Evolutionary conservation across 1,284 basidiomycete genomes (phyloP).

Genomic region (Microbotryum intermedium): DNA sequence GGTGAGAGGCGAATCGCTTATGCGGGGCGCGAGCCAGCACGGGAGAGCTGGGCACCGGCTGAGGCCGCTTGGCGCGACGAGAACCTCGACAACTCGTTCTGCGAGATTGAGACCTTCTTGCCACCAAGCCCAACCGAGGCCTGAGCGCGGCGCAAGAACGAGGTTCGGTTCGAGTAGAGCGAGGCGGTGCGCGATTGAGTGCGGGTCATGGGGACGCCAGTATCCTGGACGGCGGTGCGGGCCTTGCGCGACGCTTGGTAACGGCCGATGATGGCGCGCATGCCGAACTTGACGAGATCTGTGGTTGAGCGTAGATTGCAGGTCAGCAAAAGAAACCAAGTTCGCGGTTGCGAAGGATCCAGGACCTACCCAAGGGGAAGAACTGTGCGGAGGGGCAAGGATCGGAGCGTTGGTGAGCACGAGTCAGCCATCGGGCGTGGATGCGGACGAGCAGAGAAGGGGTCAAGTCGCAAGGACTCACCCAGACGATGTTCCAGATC

Average conservation of each 20-base stretch:
- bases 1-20: too few species aligned
- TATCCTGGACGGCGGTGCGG: conserved; percentile 50
- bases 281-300: conserved; percentile 90
- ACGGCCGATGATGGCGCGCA: conserved; percentile 81
- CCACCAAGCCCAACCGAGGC: conserved; percentile 73
- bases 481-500: conserved; percentile 31
- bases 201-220: conserved; percentile 64
- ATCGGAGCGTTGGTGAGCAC: background rate
- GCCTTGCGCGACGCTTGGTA: conserved; percentile 50
- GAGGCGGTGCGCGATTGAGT: conserved; percentile 86
- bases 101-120: conserved; percentile 50
- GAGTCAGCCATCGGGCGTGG: too few species aligned
- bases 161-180: conserved; percentile 84
- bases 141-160: conserved; percentile 74
- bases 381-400: conserved; percentile 38
- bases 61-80: conserved; percentile 25
- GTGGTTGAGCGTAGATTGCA: conserved; percentile 52
- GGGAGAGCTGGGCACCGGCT: background rate
- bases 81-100: conserved; percentile 43
- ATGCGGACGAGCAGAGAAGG: too few species aligned
- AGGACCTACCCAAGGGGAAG: conserved; percentile 51
- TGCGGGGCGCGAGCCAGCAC: too few species aligned
- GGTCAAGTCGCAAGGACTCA: background rate
- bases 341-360: conserved; percentile 76
- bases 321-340: conserved; percentile 58